Conservation (phyloP, 164 flowering plant genomes). For the Liquidambar formosana region DNA sequence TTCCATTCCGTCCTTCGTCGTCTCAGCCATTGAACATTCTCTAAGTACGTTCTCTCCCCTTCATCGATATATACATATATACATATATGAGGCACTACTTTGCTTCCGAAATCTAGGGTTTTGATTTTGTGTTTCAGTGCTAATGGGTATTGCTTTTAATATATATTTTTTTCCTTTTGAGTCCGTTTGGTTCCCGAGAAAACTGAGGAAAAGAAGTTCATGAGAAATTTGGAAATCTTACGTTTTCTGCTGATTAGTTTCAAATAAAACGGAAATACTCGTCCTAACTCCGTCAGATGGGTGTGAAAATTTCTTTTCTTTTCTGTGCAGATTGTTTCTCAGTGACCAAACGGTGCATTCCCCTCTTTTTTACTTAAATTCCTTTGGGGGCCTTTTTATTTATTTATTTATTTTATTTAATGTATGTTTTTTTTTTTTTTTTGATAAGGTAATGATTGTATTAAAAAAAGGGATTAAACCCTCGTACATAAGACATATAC, state of each 20-base stretch:
- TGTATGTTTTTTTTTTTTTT: too few species aligned
- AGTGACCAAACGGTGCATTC: too few species aligned
- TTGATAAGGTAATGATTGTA: too few species aligned
- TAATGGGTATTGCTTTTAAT: not conserved
- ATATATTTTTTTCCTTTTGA: not conserved
- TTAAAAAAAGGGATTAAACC: too few species aligned
- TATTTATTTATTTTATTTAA: too few species aligned
- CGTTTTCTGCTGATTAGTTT: not conserved
- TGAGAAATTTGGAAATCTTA: not conserved
- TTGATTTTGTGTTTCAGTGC: not conserved
- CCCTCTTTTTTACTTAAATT: too few species aligned
- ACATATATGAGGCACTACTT: too few species aligned
- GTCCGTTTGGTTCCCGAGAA: slow-evolving; percentile 2
- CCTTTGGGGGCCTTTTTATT: too few species aligned
- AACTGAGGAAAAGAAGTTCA: not conserved
- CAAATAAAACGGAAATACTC: not conserved
- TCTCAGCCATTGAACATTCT: slow-evolving; percentile 18
- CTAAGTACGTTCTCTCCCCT: slow-evolving; percentile 23
- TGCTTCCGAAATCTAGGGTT: slow-evolving; percentile 15
- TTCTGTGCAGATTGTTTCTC: too few species aligned
- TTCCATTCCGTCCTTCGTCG: not conserved
- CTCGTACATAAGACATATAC: too few species aligned
- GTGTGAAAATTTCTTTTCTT: not conserved
- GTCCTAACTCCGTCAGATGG: not conserved
- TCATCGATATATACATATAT: not conserved